Evolutionary conservation across 2,329 filamentous ascomycete genomes (phyloP).

Genomic region (Xylariaceae sp.): DNA sequence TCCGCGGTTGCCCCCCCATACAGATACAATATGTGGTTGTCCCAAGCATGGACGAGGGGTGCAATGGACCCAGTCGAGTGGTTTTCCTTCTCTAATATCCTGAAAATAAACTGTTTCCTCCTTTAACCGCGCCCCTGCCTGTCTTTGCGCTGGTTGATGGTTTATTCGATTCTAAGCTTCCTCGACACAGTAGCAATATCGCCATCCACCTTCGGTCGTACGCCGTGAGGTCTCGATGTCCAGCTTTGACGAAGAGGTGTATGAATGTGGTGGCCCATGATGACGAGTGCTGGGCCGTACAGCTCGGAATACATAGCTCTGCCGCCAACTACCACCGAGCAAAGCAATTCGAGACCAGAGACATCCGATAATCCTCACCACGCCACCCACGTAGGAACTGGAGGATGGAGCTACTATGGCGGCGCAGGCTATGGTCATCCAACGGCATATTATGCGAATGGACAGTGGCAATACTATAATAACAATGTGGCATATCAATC

Average conservation of each 20-base stretch:
- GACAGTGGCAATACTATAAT: slow-evolving; percentile 11
- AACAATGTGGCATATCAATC: neutral
- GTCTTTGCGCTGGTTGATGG: no score
- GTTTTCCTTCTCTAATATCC: no score
- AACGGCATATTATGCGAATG: slow-evolving; percentile 4
- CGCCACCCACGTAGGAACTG: slow-evolving; percentile 1
- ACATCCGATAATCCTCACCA: slow-evolving; percentile 10
- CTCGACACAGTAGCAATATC: no score
- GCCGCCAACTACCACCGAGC: slow-evolving; percentile 8
- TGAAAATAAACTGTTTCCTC: no score
- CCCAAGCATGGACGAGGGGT: no score
- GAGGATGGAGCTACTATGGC: slow-evolving; percentile 9
- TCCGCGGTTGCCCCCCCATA: no score
- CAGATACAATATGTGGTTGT: no score
- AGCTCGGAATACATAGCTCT: slow-evolving; percentile 14
- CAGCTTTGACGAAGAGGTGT: slow-evolving; percentile 2
- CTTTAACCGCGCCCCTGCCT: no score
- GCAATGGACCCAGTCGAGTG: no score
- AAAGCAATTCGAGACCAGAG: slow-evolving; percentile 2
- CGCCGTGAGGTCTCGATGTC: slow-evolving; percentile 10
- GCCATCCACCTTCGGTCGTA: no score
- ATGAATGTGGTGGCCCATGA: slow-evolving; percentile 19
- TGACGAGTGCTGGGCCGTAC: slow-evolving; percentile 15
- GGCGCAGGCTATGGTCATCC: neutral
- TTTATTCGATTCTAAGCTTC: no score